Conservation (phyloP, 2,329 filamentous ascomycete genomes). For the Ophiostoma piceae region DNA sequence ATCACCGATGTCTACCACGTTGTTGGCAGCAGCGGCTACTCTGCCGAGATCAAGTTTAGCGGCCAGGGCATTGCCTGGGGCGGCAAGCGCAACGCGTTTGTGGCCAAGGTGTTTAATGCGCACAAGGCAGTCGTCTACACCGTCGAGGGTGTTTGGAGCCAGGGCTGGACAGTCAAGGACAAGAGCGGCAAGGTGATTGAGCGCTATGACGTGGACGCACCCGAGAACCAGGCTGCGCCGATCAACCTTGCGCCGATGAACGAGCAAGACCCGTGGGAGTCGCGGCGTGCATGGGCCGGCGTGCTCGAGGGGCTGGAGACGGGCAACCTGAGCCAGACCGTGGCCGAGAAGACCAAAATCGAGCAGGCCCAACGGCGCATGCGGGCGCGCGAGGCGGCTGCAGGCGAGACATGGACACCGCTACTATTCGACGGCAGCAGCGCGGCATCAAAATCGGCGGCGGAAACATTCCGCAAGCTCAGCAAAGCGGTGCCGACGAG, state of each 20-base stretch:
- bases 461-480: neutral
- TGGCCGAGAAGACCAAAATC: slow-evolving; percentile 68
- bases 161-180: slow-evolving; percentile 38
- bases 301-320: slow-evolving; percentile 67
- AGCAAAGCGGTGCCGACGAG: slow-evolving; percentile 24
- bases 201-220: slow-evolving; percentile 36
- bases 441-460: neutral
- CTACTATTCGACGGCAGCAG: slow-evolving; percentile 34
- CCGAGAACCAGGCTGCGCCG: slow-evolving; percentile 33
- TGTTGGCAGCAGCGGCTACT: slow-evolving; percentile 41
- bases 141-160: slow-evolving; percentile 41
- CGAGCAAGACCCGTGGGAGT: slow-evolving; percentile 74
- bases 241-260: slow-evolving; percentile 49
- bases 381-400: slow-evolving; percentile 60
- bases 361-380: slow-evolving; percentile 76
- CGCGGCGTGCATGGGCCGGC: slow-evolving; percentile 70
- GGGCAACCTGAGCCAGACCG: slow-evolving; percentile 69
- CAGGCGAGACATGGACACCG: slow-evolving; percentile 41
- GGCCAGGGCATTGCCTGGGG: slow-evolving; percentile 41
- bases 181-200: slow-evolving; percentile 35
- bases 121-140: slow-evolving; percentile 37
- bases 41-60: slow-evolving; percentile 44
- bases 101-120: slow-evolving; percentile 40
- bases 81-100: slow-evolving; percentile 45
- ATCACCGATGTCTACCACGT: slow-evolving; percentile 44